Percentiles rank a stretch among this genome's conserved stretches.
Evolutionary conservation across 1,139 yeast species (phyloP).

Genomic region (Candida tetrigidarum): DNA sequence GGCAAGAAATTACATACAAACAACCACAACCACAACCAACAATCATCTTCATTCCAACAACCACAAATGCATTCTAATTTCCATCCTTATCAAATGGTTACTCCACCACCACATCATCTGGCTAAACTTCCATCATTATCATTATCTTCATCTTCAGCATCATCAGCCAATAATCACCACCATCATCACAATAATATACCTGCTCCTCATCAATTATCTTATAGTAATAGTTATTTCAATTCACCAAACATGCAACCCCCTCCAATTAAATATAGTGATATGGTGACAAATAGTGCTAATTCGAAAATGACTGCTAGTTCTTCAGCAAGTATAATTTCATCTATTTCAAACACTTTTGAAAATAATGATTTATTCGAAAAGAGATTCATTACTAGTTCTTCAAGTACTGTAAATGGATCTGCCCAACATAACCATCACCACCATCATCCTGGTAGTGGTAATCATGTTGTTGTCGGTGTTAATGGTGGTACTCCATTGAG

Average conservation of each 20-base stretch:
- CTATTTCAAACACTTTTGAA: conserved; percentile 7
- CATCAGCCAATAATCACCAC: neutral
- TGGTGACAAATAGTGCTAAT: conserved; percentile 1
- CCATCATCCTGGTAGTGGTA: neutral
- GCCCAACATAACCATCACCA: neutral
- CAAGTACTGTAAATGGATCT: conserved; percentile 2
- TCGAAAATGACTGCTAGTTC: conserved; percentile 7
- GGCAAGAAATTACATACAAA: conserved; percentile 9
- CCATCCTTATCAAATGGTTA: conserved; percentile 10
- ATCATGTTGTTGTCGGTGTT: neutral
- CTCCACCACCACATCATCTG: conserved; percentile 10
- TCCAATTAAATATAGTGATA: conserved; percentile 4
- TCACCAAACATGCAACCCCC: conserved; percentile 9
- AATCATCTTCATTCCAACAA: conserved; percentile 1
- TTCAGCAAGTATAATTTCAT: conserved; percentile 7
- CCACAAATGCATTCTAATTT: conserved; percentile 5
- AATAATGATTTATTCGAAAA: conserved; percentile 10
- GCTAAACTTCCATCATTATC: too few relatives aligned
- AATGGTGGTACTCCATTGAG: conserved; percentile 15
- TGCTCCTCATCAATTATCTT: conserved; percentile 8
- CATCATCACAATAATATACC: conserved; percentile 1
- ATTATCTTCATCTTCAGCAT: too few relatives aligned
- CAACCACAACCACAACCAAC: neutral
- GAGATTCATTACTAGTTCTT: conserved; percentile 4
- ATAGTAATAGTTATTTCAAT: conserved; percentile 5